Evolutionary conservation across 176 grass and related monocot species (phyloP), one percentile per base, ranked within the genome.

Genomic region (Carex kokanica): DNA sequence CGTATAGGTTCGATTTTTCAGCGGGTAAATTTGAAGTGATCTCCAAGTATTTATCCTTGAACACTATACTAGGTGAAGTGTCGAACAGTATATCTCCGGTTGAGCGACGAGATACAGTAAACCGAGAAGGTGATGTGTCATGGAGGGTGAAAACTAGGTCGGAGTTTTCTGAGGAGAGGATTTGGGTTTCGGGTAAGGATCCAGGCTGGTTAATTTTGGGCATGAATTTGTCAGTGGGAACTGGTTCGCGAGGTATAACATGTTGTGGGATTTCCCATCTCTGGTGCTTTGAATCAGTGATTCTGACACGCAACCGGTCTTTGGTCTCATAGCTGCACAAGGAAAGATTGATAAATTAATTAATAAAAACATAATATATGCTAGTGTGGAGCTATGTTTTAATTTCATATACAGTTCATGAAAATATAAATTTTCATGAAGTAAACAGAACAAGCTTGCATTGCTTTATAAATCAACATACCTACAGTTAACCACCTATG

Each of bases 191-290:
- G 20, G 72, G 82, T 15, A 17, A 14, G 18, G 58, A 21, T 11
- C 51, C 55, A 5, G 6, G 11, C 40, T 0, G 80, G 40, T 64
- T 65, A 2, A 6, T 82, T 82, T 49, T 54, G 7, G 80, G 79
- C 21, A 64, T 20, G 1, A 58, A 52, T 8, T 86, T 7, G 18
- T 1, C 21, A 17, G 78, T 18, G 23, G 55, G 15, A 23, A 29
- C 4, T 12, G 85, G 9, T 23, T 74, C 1, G 9, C 88, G 92
- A 12, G 95, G 92, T 83, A 98, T 87, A 57, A 98, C 0, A 83
- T 89, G 43, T 32, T 88, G 87, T 0, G 95, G 92, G 1, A 98
- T 52, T 84, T 98, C 95, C 95, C 95, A 98, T 87, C 95, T 87
- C 0, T 17, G 79, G 34, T 52, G 57, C 23, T 93, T 92, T 6